Conservation (phyloP, 2,329 filamentous ascomycete genomes). For the Epichloe sp. region DNA sequence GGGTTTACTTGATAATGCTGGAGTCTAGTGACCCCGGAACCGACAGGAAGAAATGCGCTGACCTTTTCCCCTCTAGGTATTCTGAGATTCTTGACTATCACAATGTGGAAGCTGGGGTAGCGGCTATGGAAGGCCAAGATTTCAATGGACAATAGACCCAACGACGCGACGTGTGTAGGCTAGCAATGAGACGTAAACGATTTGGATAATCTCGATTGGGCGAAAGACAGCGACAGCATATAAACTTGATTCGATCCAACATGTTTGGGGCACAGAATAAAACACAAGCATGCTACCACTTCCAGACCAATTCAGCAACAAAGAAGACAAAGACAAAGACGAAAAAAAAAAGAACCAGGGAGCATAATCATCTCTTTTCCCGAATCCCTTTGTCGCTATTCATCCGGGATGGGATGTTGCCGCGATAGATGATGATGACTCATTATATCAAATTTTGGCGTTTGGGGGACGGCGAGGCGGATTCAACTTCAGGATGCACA, state of each 20-base stretch:
- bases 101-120: conserved; percentile 57
- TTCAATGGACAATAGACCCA: conserved; percentile 22
- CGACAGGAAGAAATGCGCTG: neutral
- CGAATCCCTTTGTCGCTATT: neutral
- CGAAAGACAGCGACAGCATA: conserved; percentile 5
- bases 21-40: neutral
- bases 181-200: conserved; percentile 3
- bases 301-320: neutral
- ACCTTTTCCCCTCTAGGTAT: conserved; percentile 55
- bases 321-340: neutral
- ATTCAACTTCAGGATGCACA: neutral
- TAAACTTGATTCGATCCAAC: neutral
- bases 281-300: neutral
- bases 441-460: conserved; percentile 12
- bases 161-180: neutral
- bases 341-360: neutral
- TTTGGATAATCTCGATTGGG: conserved; percentile 3
- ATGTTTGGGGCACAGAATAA: neutral
- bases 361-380: neutral
- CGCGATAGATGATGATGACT: neutral
- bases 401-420: neutral
- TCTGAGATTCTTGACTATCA: conserved; percentile 98
- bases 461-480: conserved; percentile 15
- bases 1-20: conserved; percentile 16
- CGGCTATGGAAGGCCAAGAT: conserved; percentile 25